A percentile compares a stretch with the other conserved stretches of the same genome.
Evolutionary conservation across 2,329 filamentous ascomycete species (phyloP).

Genomic region (Penicillium sumatraense): DNA sequence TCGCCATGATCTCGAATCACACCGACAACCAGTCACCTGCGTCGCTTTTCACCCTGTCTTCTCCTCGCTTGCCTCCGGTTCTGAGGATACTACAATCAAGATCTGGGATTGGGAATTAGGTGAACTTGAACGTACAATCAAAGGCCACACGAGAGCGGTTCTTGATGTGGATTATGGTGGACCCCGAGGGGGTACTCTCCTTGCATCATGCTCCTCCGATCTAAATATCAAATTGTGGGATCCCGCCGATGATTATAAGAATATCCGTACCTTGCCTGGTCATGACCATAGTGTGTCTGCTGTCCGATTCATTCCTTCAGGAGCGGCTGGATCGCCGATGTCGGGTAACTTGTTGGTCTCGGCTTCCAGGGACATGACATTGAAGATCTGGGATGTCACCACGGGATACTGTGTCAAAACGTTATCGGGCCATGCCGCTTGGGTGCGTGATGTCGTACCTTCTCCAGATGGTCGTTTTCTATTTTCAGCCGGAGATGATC

Average conservation of each 20-base stretch:
- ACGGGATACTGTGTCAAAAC: slow-evolving; percentile 93
- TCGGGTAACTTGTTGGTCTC: slow-evolving; percentile 85
- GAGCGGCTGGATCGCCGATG: slow-evolving; percentile 75
- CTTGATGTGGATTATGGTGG: slow-evolving; percentile 90
- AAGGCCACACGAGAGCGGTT: slow-evolving; percentile 88
- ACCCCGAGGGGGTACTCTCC: slow-evolving; percentile 74
- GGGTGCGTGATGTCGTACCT: slow-evolving; percentile 87
- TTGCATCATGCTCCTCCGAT: slow-evolving; percentile 85
- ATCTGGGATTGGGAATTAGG: slow-evolving; percentile 97
- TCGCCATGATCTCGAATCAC: slow-evolving; percentile 80
- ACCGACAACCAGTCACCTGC: slow-evolving; percentile 79
- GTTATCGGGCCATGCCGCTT: slow-evolving; percentile 81
- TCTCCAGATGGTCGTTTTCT: slow-evolving; percentile 83
- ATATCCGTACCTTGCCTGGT: slow-evolving; percentile 85
- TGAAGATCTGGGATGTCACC: slow-evolving; percentile 90
- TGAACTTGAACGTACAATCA: slow-evolving; percentile 86
- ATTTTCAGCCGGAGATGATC: slow-evolving; percentile 80
- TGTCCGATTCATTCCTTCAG: slow-evolving; percentile 84
- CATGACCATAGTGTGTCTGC: slow-evolving; percentile 92
- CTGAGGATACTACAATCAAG: slow-evolving; percentile 92
- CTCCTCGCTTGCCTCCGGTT: slow-evolving; percentile 85
- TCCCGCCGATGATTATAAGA: slow-evolving; percentile 89
- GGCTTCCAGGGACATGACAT: slow-evolving; percentile 80
- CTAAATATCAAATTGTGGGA: slow-evolving; percentile 96
- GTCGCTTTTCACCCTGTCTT: slow-evolving; percentile 93